Base-by-base conservation (phyloP, 2,329 filamentous ascomycete genomes). In the Lecanicillium sp. region DNA sequence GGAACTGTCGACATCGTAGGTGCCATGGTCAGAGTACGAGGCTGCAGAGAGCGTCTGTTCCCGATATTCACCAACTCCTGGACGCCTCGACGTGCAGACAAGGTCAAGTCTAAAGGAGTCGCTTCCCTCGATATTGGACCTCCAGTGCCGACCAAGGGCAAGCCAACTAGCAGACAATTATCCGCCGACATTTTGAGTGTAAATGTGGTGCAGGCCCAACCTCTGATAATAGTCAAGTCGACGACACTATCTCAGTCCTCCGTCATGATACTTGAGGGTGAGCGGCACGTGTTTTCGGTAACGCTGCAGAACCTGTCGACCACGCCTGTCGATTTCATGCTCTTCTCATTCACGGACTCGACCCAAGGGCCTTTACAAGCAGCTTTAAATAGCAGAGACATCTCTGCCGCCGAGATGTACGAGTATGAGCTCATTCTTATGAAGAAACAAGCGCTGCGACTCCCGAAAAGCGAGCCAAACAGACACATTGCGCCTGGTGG, bases 181-280 rank as follows among this genome's bases (percentile, higher is more conserved):
- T 81, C 71, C 49, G 62, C 73, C 2, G 70, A 75, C 33, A 70
- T 63, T 5, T 62, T 90, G 40, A 72, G 74, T 20, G 74, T 94
- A 35, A 88, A 79, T 44, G 87, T 95, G 20, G 90, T 96, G 49
- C 75, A 82, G 3, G 73, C 81, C 37, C 89, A 96, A 62, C 93
- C 93, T 5, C 68, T 87, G 3, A 70, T 97, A 3, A 70, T 83
- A 3, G 76, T 96, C 17, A 84, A 87, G 59, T 83, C 83, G 7
- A 86, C 84, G 3, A 88, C 85, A 11, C 74, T 96, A 1, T 80
- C 86, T 0, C 90, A 96, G 59, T 87, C 86, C 19, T 87, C 89
- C 9, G 71, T 95, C 29, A 96, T 95, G 90, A 77, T 98, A 10
- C 73, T 98, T 5, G 91, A 97, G 67, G 93, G 93, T 36, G 91